Evolutionary conservation across 108 stramenopile species (phyloP).

Genomic region (Nitzschia putrida): DNA sequence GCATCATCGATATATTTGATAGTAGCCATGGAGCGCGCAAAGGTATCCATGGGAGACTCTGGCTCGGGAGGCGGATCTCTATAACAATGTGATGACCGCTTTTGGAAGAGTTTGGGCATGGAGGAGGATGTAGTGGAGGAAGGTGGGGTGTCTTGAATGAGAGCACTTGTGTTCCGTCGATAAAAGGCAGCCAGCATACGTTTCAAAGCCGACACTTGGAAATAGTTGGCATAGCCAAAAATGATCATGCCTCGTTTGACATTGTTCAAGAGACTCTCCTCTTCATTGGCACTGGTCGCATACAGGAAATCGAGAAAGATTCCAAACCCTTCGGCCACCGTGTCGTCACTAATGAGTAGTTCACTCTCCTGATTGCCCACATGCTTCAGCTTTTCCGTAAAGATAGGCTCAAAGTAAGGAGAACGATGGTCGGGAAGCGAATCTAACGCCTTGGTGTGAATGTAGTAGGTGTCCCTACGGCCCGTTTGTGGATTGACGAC

Average conservation of each 20-base stretch:
- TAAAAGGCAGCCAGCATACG: slow-evolving; percentile 1
- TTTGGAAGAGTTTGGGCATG: slow-evolving; percentile 1
- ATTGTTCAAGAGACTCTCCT: slow-evolving; percentile 7
- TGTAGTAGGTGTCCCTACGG: slow-evolving; percentile 9
- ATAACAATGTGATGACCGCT: not conserved
- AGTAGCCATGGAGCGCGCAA: slow-evolving; percentile 1
- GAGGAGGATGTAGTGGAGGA: not conserved
- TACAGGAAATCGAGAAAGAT: slow-evolving; percentile 18
- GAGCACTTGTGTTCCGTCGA: not conserved
- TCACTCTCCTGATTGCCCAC: slow-evolving; percentile 7
- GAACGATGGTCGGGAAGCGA: not conserved
- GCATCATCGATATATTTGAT: slow-evolving; percentile 1
- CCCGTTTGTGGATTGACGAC: not conserved
- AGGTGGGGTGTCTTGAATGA: not conserved
- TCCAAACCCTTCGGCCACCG: slow-evolving; percentile 9
- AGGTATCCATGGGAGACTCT: not conserved
- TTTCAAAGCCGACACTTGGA: slow-evolving; percentile 3
- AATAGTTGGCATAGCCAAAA: slow-evolving; percentile 10
- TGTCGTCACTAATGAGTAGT: slow-evolving; percentile 3
- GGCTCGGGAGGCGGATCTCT: no score
- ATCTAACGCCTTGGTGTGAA: slow-evolving; percentile 15
- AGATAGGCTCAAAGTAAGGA: slow-evolving; percentile 20
- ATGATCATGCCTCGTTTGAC: slow-evolving; percentile 4
- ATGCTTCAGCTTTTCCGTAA: slow-evolving; percentile 8
- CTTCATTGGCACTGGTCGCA: not conserved